These are phyloP conservation scores for Filobasidium floriforme DNA, from an alignment of 768 basidiomycete genomes.

Conservation along the genomic window DNA sequence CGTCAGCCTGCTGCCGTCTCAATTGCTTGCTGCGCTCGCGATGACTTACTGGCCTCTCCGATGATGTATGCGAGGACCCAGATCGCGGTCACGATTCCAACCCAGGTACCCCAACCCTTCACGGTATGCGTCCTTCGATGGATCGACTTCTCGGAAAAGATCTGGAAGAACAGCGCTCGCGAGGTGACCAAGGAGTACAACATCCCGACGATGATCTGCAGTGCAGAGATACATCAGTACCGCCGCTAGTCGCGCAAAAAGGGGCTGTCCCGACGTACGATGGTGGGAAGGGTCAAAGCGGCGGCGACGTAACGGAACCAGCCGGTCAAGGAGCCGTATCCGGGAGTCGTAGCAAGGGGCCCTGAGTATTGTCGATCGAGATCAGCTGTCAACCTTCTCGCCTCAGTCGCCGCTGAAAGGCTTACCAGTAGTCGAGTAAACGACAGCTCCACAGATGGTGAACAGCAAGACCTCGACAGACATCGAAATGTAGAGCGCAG, in stretches of 20 bases:
- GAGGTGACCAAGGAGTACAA: constrained; percentile 27
- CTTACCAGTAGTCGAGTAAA: constrained; percentile 26
- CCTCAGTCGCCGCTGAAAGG: constrained; percentile 11
- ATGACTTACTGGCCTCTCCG: constrained; percentile 22
- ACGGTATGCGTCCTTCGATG: constrained; percentile 28
- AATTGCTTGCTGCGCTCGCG: background rate
- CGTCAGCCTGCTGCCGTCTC: background rate
- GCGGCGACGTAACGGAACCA: constrained; percentile 26
- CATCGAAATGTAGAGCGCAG: constrained; percentile 33
- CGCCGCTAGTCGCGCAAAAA: background rate
- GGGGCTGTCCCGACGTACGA: constrained; percentile 11
- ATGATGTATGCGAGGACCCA: constrained; percentile 32
- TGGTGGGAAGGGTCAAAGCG: constrained; percentile 27
- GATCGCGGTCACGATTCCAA: constrained; percentile 24
- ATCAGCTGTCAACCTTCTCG: background rate
- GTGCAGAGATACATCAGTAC: background rate
- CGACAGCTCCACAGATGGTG: constrained; percentile 29
- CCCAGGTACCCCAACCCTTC: constrained; percentile 30
- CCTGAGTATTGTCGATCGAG: background rate
- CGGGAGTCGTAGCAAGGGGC: constrained; percentile 20
- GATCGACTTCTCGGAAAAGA: constrained; percentile 28
- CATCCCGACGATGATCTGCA: constrained; percentile 27
- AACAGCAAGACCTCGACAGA: constrained; percentile 29
- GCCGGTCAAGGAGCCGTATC: constrained; percentile 29
- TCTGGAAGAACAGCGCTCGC: constrained; percentile 33